Percentiles rank a stretch among this genome's conserved stretches.
These are phyloP conservation scores for Emericellopsis atlantica DNA, from an alignment of 2,329 filamentous ascomycete species.

Conservation along the genomic window DNA sequence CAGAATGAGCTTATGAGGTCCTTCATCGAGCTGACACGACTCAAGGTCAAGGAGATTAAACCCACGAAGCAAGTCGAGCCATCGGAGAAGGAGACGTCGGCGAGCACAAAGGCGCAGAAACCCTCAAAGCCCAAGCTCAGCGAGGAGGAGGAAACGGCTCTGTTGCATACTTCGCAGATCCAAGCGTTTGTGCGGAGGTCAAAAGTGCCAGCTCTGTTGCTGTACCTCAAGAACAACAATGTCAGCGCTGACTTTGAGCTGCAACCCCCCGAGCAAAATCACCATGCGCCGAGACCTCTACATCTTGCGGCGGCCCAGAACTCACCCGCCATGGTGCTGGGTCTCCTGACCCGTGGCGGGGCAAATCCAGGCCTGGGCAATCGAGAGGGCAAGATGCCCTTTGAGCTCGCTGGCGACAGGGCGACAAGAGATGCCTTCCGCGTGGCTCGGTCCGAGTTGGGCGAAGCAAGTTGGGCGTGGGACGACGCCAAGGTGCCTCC, in stretches of 20 bases:
- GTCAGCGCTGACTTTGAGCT: slow-evolving; percentile 65
- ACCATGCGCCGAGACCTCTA: slow-evolving; percentile 72
- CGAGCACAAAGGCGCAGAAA: slow-evolving; percentile 29
- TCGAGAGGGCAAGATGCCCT: slow-evolving; percentile 69
- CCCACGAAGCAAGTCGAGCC: slow-evolving; percentile 39
- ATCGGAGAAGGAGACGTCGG: slow-evolving; percentile 23
- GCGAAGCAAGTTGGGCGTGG: slow-evolving; percentile 71
- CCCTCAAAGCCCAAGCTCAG: slow-evolving; percentile 51
- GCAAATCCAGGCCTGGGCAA: slow-evolving; percentile 64
- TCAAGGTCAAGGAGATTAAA: slow-evolving; percentile 73
- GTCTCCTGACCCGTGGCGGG: slow-evolving; percentile 60
- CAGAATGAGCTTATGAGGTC: slow-evolving; percentile 90
- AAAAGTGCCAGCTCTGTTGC: slow-evolving; percentile 75
- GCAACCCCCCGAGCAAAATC: slow-evolving; percentile 55
- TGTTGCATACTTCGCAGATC: slow-evolving; percentile 79
- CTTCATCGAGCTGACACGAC: slow-evolving; percentile 83
- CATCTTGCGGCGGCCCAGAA: slow-evolving; percentile 80
- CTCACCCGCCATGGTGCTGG: slow-evolving; percentile 61
- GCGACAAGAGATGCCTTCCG: slow-evolving; percentile 84
- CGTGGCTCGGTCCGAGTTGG: slow-evolving; percentile 70
- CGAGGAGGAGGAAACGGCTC: slow-evolving; percentile 72
- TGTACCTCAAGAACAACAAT: slow-evolving; percentile 68
- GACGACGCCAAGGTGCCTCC: slow-evolving; percentile 59
- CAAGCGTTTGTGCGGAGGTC: slow-evolving; percentile 80
- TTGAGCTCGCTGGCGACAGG: slow-evolving; percentile 78